Base-by-base conservation (phyloP, 2,329 filamentous ascomycete species). In the Fusarium citri region DNA sequence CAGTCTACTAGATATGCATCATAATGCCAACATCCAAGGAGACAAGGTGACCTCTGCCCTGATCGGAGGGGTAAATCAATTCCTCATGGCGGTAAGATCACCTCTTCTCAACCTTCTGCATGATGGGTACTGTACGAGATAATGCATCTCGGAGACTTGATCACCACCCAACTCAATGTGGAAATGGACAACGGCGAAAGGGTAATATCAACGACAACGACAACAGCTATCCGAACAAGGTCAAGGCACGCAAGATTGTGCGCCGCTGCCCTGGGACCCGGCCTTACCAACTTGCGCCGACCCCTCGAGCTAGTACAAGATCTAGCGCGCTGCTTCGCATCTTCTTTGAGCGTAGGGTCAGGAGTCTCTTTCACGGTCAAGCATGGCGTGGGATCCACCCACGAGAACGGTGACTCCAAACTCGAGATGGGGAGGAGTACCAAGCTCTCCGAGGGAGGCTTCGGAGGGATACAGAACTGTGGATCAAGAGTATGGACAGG, bases 271-370 rank as follows among this genome's bases (percentile, higher is more conserved):
- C 65, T 75, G 72, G 72, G 66, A 66, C 59, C 69, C 61, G 65
- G 51, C 71, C 57, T 55, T 71, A 59, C 62, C 66, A 66, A 53
- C 69, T 57, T 67, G 69, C 73, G 62, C 72, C 66, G 74, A 74
- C 65, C 64, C 73, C 59, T 75, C 64, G 64, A 75, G 67, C 69
- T 68, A 71, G 64, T 63, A 67, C 63, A 47, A 66, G 59, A 64
- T 71, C 61, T 62, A 62, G 64, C 56, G 42, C 62, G 55, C 54
- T 48, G 54, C 54, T 57, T 73, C 56, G 57, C 55, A 66, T 57
- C 63, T 72, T 65, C 59, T 57, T 61, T 66, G 60, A 59, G 65
- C 40, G 34, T 60, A 64, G 59, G 47, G 37, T 41, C 65, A 65
- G 46, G 45, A 69, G 54, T 74, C 62, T 65, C 61, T 67, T 61